phyloP scores from a whole-genome alignment of 257 asterid species.

The Solanum sejunctum region DNA sequence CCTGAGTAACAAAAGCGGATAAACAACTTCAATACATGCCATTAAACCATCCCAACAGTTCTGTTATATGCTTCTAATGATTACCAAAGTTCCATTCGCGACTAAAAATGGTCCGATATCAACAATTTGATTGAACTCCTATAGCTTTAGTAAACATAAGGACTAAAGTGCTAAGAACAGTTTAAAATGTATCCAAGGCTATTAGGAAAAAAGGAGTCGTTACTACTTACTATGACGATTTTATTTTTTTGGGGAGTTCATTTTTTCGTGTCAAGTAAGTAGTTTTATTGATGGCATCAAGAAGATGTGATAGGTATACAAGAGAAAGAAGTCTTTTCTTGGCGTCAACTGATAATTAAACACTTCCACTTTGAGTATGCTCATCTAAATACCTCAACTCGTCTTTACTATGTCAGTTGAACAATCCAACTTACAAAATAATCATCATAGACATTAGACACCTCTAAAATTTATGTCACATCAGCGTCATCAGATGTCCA shows the following conservation, averaged over 20 bases:
- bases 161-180: background rate
- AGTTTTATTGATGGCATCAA: too few relatives aligned
- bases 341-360: too few relatives aligned
- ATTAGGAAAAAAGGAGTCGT: too few relatives aligned
- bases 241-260: too few relatives aligned
- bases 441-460: background rate
- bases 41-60: background rate
- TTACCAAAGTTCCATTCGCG: background rate
- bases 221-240: too few relatives aligned
- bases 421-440: too few relatives aligned
- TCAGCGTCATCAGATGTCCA: background rate
- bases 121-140: background rate
- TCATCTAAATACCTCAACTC: background rate
- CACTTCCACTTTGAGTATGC: background rate
- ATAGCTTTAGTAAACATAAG: background rate
- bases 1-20: conserved; percentile 16
- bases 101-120: background rate
- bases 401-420: background rate
- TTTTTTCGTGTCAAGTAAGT: too few relatives aligned
- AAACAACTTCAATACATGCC: background rate
- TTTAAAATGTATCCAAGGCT: background rate
- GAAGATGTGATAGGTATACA: too few relatives aligned
- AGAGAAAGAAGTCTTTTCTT: too few relatives aligned
- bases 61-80: background rate
- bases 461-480: too few relatives aligned